These are phyloP conservation scores for Fusarium longipes DNA, from an alignment of 2,329 filamentous ascomycete species.

Conservation along the genomic window DNA sequence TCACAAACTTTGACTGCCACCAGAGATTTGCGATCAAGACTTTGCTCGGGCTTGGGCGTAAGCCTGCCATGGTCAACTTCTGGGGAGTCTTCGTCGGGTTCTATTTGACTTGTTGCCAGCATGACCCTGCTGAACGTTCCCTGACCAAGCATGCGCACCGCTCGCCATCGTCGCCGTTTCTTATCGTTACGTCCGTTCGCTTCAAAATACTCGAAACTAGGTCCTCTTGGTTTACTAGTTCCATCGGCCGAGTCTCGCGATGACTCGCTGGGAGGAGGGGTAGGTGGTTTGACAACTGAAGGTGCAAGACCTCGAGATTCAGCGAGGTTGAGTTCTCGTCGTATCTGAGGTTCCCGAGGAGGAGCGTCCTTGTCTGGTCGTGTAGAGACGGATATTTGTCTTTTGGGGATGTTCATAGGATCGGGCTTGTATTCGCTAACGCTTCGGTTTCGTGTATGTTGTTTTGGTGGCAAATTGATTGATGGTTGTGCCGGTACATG, in stretches of 20 bases:
- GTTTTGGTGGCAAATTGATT: constrained; percentile 28
- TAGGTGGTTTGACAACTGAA: constrained; percentile 72
- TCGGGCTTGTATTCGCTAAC: constrained; percentile 90
- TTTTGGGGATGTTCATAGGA: constrained; percentile 72
- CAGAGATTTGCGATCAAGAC: constrained; percentile 76
- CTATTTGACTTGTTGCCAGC: constrained; percentile 83
- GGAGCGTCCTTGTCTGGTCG: constrained; percentile 56
- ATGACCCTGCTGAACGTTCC: constrained; percentile 97
- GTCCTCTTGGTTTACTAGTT: constrained; percentile 56
- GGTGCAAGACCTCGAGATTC: constrained; percentile 78
- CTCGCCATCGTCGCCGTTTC: constrained; percentile 81
- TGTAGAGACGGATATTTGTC: constrained; percentile 79
- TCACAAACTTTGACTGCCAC: constrained; percentile 97
- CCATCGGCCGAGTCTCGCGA: constrained; percentile 59
- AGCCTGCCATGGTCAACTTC: constrained; percentile 50
- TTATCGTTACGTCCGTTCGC: constrained; percentile 73
- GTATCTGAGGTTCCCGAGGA: constrained; percentile 59
- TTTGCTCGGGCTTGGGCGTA: constrained; percentile 47
- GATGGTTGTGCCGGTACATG: constrained; percentile 52
- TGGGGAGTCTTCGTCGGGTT: constrained; percentile 59
- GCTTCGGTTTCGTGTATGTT: constrained; percentile 80
- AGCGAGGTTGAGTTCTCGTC: constrained; percentile 85
- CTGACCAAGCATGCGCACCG: constrained; percentile 83
- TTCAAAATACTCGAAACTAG: constrained; percentile 72
- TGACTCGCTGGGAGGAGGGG: constrained; percentile 84